These are phyloP conservation scores for Zygnema circumcarinatum DNA, from an alignment of 139 green algal genomes.

Conservation along the genomic window DNA sequence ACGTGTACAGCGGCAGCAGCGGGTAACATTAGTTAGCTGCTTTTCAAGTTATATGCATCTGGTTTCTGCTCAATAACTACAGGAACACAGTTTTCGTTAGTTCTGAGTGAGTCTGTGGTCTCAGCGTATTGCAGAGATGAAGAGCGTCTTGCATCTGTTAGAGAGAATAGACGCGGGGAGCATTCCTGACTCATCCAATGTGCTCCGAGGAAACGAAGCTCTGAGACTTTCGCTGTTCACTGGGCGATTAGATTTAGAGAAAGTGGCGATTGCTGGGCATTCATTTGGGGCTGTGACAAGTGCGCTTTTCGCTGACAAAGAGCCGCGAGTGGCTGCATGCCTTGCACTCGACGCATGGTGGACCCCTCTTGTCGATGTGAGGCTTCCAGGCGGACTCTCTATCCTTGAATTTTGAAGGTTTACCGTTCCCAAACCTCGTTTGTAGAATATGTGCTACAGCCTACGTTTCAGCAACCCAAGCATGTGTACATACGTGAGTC, in stretches of 20 bases:
- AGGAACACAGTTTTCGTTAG: not conserved
- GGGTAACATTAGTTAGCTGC: not conserved
- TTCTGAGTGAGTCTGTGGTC: not conserved
- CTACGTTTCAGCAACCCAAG: not conserved
- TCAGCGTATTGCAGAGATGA: conserved; percentile 30
- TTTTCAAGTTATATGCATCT: not conserved
- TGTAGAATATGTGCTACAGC: not conserved
- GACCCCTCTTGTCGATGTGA: conserved; percentile 13
- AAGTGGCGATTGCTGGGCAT: conserved; percentile 31
- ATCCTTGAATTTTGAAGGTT: not conserved
- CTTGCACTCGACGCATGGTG: conserved; percentile 33
- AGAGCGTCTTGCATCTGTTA: conserved; percentile 3
- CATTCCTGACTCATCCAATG: conserved; percentile 26
- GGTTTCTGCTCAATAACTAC: not conserved
- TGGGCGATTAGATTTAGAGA: conserved; percentile 11
- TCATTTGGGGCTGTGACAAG: conserved; percentile 38
- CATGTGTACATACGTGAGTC: not conserved
- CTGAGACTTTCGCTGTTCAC: not conserved
- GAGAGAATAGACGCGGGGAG: conserved; percentile 15
- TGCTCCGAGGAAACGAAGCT: not conserved
- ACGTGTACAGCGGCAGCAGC: conserved; percentile 15
- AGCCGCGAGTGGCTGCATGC: not conserved
- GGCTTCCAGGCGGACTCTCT: not conserved
- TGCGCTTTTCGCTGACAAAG: conserved; percentile 2
- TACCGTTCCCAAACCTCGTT: not conserved